Evolutionary conservation across 225 moss, liverwort and hornwort genomes (phyloP).

Genomic region (Physcomitrium patens): DNA sequence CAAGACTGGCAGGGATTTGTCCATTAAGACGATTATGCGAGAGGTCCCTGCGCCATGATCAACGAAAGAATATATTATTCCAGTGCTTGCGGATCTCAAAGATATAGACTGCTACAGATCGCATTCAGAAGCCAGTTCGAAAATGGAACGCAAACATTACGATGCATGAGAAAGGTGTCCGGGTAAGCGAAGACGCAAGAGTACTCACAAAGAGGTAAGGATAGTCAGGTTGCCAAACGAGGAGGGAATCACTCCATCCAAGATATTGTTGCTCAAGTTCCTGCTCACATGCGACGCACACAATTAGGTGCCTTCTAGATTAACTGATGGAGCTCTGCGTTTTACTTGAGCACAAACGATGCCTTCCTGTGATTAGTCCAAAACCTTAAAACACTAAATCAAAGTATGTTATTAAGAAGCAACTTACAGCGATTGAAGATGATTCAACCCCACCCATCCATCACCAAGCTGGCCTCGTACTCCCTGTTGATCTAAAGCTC

Average conservation of each 20-base stretch:
- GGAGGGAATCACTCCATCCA: constrained; percentile 68
- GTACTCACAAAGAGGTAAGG: constrained; percentile 67
- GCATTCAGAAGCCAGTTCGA: neutral
- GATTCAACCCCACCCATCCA: constrained; percentile 54
- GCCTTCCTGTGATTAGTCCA: too few relatives aligned
- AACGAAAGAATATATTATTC: constrained; percentile 17
- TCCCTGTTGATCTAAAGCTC: constrained; percentile 69
- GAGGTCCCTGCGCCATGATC: constrained; percentile 59
- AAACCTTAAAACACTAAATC: too few relatives aligned
- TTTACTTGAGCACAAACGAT: too few relatives aligned
- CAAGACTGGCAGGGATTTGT: constrained; percentile 74
- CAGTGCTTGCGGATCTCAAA: neutral
- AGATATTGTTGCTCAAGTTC: constrained; percentile 78
- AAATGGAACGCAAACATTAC: neutral
- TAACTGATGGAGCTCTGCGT: too few relatives aligned
- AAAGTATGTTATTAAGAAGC: neutral
- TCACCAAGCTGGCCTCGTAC: constrained; percentile 60
- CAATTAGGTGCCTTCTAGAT: too few relatives aligned
- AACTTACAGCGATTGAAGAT: constrained; percentile 73
- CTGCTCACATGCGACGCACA: constrained; percentile 40
- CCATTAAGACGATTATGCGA: constrained; percentile 78
- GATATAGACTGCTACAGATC: neutral
- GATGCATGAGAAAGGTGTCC: neutral
- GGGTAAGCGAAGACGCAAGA: neutral
- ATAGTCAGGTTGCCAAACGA: constrained; percentile 61